Base-by-base conservation (phyloP, 2,329 filamentous ascomycete genomes). In the Aspergillus intermedius region DNA sequence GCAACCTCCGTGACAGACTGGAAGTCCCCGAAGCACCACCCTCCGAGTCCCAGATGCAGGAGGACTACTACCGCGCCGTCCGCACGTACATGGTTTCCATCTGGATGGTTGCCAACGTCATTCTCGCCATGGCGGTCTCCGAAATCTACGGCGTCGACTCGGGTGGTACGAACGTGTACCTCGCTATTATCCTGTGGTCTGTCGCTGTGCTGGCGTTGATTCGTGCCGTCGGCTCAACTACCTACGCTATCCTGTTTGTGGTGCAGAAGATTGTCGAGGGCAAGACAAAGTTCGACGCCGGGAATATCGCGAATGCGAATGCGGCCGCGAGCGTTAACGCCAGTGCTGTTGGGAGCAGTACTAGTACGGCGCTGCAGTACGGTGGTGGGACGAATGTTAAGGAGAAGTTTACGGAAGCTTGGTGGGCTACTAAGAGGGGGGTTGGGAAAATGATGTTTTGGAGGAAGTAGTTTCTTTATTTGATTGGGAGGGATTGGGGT, bases 1-100 rank as follows among this genome's bases (percentile, higher is more conserved):
- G 93, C 54, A 98, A 98, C 68, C 85, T 98, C 4, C 87, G 93
- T 45, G 93, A 98, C 64, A 81, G 93, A 41, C 78, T 98, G 60
- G 90, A 95, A 66, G 91, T 97, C 0, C 76, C 86, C 9, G 66
- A 70, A 10, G 68, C 79, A 0, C 69, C 75, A 0, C 60, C 82
- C 13, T 83, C 80, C 40, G 91, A 96, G 60, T 76, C 81, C 0
- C 93, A 97, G 72, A 73, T 90, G 71, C 93, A 98, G 69, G 93
- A 98, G 69, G 93, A 98, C 72, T 98, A 98, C 78, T 98, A 98
- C 79, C 88, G 91, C 68, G 88, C 86, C 37, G 93, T 98, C 46
- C 84, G 93, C 47, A 98, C 93, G 0, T 98, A 98, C 82, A 94
- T 98, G 84, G 93, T 98, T 10, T 83, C 95, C 40, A 79, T 84